Base-by-base conservation (phyloP, 2,329 filamentous ascomycete genomes). In the Trichoderma arundinaceum region DNA sequence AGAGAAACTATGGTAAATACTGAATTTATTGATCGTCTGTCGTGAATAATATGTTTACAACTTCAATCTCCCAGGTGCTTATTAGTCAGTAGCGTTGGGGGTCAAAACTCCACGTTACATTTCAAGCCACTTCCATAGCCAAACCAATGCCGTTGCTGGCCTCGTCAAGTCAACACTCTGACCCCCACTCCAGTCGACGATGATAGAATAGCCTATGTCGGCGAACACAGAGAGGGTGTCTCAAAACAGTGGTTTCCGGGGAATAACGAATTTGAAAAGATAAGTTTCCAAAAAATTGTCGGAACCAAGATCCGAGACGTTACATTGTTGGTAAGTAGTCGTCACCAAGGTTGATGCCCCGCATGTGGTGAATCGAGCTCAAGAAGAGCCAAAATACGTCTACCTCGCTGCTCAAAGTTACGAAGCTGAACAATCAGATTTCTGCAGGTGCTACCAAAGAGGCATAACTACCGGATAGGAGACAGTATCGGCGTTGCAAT, bases 21-120 rank as follows among this genome's bases (percentile, higher is more conserved):
- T 7, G 5, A 15, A 10, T 19, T 1, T 15, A 1, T 19, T 10
- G 3, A 44, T 19, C 33, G 7, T 1, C 13, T 1, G 12, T 28
- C 4, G 17, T 46, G 15, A 43, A 43, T 7, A 17, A 33, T 28
- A 48, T n/a, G 13, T 38, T 33, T 22, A 35, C 32, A 38, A 17
- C 44, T 60, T 41, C 28, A 44, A 41, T 2, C 19, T 6, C 46
- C 46, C 41, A n/a, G 5, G 5, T 33, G 35, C 6, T 41, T n/a
- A 43, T 53, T 33, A n/a, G 32, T 15, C 41, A 35, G 17, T 7
- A 19, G 13, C 2, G 12, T 57, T 49, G 62, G 53, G 61, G 61
- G 61, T 64, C 53, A 57, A 43, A 17, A 33, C 19, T 62, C 59
- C 59, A 62, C 48, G 59, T 62, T 62, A 62, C 59, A 62, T 62